Conservation (phyloP, 1,284 basidiomycete species). For the Waitea zeae region DNA sequence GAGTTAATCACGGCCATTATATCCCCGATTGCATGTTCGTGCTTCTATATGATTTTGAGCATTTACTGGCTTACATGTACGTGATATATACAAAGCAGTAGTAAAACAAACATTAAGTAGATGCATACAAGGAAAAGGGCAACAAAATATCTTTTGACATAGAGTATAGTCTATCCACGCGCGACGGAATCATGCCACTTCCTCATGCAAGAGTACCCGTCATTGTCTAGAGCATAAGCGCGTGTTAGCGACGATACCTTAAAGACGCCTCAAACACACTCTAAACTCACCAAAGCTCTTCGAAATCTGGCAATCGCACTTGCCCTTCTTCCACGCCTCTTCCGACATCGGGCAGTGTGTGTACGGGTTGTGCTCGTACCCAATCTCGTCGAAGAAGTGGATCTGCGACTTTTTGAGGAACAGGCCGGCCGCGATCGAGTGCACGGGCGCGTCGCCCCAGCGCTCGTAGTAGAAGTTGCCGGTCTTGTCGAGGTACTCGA, state of each 20-base stretch:
- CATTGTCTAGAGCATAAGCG: constrained; percentile 18
- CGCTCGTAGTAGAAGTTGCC: constrained; percentile 74
- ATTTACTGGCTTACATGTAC: too few species aligned
- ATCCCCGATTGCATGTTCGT: too few species aligned
- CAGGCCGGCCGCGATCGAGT: constrained; percentile 54
- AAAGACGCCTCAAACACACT: neutral
- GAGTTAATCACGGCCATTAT: too few species aligned
- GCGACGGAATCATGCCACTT: too few species aligned
- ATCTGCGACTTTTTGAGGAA: constrained; percentile 45
- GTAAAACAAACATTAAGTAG: too few species aligned
- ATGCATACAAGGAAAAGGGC: too few species aligned
- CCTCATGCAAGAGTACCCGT: constrained; percentile 30
- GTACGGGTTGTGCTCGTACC: constrained; percentile 34
- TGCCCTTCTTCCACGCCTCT: constrained; percentile 22
- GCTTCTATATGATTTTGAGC: too few species aligned
- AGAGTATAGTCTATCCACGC: too few species aligned
- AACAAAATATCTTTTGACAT: too few species aligned
- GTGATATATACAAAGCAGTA: too few species aligned
- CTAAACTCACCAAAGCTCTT: constrained; percentile 25
- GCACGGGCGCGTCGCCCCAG: constrained; percentile 73
- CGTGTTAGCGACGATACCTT: neutral
- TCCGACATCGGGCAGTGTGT: constrained; percentile 30
- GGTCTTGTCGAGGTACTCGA: constrained; percentile 49
- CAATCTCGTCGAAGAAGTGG: constrained; percentile 52
- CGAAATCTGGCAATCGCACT: constrained; percentile 22